Evolutionary conservation across 768 basidiomycete species (phyloP).

Genomic region (Boletellus emodensis): DNA sequence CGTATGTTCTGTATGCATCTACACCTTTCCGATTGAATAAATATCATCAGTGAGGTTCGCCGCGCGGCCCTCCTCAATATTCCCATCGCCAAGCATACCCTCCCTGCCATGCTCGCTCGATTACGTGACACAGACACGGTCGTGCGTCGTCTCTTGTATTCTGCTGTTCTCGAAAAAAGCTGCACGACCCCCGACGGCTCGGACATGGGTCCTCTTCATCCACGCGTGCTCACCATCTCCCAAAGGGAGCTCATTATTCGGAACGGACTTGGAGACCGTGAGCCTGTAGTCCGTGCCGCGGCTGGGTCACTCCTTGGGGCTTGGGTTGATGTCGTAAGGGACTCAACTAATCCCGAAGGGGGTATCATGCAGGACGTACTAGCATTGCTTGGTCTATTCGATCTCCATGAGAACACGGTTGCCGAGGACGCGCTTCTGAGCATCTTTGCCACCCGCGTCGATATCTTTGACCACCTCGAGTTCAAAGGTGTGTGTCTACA

Average conservation of each 20-base stretch:
- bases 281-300: conserved; percentile 64
- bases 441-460: conserved; percentile 61
- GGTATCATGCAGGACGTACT: conserved; percentile 37
- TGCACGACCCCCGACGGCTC: conserved; percentile 28
- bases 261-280: conserved; percentile 85
- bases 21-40: background rate
- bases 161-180: conserved; percentile 47
- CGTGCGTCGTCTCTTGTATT: conserved; percentile 73
- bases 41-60: conserved; percentile 71
- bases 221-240: conserved; percentile 57
- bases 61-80: conserved; percentile 72
- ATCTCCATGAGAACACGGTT: conserved; percentile 53
- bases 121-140: conserved; percentile 75
- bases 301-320: conserved; percentile 65
- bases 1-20: conserved; percentile 28
- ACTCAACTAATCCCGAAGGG: conserved; percentile 32
- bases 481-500: conserved; percentile 57
- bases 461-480: conserved; percentile 62
- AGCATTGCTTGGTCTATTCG: conserved; percentile 54
- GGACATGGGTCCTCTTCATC: conserved; percentile 58
- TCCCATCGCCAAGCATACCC: conserved; percentile 48
- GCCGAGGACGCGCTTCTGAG: conserved; percentile 74
- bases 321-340: conserved; percentile 67
- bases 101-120: conserved; percentile 67
- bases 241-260: conserved; percentile 77